Percentiles rank a stretch among this genome's conserved stretches.
These are phyloP conservation scores for Nematodospora valgi DNA, from an alignment of 805 yeast genomes.

Conservation along the genomic window DNA sequence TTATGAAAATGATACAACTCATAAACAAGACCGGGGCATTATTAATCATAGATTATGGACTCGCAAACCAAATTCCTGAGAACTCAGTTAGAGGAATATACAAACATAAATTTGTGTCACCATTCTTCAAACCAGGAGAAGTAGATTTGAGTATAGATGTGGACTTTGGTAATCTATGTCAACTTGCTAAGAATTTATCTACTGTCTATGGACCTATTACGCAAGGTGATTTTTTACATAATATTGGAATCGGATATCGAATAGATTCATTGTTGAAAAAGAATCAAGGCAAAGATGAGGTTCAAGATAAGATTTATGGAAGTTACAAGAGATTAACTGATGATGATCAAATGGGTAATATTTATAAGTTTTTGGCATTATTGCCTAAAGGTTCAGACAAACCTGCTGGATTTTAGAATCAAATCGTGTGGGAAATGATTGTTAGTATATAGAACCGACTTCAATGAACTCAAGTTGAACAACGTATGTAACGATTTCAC, in stretches of 20 bases:
- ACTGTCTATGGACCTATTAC: slow-evolving; percentile 55
- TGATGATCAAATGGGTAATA: slow-evolving; percentile 69
- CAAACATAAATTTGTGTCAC: slow-evolving; percentile 69
- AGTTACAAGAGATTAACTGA: slow-evolving; percentile 65
- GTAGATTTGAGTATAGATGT: slow-evolving; percentile 84
- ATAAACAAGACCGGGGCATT: slow-evolving; percentile 58
- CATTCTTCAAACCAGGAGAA: slow-evolving; percentile 71
- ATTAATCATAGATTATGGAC: slow-evolving; percentile 76
- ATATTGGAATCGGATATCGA: slow-evolving; percentile 71
- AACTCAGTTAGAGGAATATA: slow-evolving; percentile 71
- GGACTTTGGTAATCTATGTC: slow-evolving; percentile 60
- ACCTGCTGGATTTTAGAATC: slow-evolving; percentile 53
- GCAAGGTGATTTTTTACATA: slow-evolving; percentile 78
- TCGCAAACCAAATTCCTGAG: slow-evolving; percentile 58
- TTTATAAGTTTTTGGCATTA: slow-evolving; percentile 69
- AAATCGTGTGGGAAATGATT: not conserved
- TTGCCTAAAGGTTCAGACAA: slow-evolving; percentile 41
- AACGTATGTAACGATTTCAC: too few relatives aligned
- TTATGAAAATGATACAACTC: slow-evolving; percentile 50
- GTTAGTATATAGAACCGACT: not conserved
- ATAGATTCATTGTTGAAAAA: slow-evolving; percentile 53
- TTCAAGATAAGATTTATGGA: slow-evolving; percentile 48
- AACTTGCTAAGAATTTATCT: slow-evolving; percentile 11
- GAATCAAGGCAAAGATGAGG: slow-evolving; percentile 37
- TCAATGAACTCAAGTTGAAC: too few relatives aligned